phyloP scores from a whole-genome alignment of 331 rosid genomes.

The Malus hybrid region DNA sequence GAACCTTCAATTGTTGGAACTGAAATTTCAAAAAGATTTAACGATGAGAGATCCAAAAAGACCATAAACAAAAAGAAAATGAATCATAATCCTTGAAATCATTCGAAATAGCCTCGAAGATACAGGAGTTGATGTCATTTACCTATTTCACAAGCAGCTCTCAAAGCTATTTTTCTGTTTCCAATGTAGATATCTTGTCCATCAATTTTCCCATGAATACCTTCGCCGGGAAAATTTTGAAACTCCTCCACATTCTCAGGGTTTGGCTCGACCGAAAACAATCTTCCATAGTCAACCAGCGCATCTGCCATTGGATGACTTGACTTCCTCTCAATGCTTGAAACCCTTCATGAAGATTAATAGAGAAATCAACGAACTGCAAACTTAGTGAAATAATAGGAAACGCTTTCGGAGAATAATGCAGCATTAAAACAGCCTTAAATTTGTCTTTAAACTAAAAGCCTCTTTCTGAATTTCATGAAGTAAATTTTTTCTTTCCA shows the following conservation, averaged over 20 bases:
- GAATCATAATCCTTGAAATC: background rate
- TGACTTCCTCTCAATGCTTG: slow-evolving; percentile 89
- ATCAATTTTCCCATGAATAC: slow-evolving; percentile 66
- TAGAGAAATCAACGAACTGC: too few species aligned
- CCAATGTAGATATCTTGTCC: slow-evolving; percentile 63
- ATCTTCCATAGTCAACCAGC: slow-evolving; percentile 60
- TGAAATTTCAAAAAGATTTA: slow-evolving; percentile 9
- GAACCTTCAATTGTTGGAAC: slow-evolving; percentile 42
- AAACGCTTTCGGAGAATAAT: too few species aligned
- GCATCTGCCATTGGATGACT: slow-evolving; percentile 95
- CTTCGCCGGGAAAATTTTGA: slow-evolving; percentile 86
- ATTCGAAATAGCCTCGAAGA: background rate
- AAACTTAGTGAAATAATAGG: too few species aligned
- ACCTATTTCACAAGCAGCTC: slow-evolving; percentile 70
- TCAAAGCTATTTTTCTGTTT: slow-evolving; percentile 50
- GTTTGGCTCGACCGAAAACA: slow-evolving; percentile 45
- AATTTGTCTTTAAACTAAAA: too few species aligned
- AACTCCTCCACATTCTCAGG: slow-evolving; percentile 68
- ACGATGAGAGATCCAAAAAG: background rate
- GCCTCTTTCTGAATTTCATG: background rate
- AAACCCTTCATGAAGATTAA: slow-evolving; percentile 45
- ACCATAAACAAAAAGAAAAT: background rate
- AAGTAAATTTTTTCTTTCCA: background rate
- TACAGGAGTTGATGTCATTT: background rate
- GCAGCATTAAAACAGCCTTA: background rate